Percentiles rank a stretch among this genome's conserved stretches.
Evolutionary conservation across 1,139 yeast genomes (phyloP).

Genomic region (Diutina siamensis): DNA sequence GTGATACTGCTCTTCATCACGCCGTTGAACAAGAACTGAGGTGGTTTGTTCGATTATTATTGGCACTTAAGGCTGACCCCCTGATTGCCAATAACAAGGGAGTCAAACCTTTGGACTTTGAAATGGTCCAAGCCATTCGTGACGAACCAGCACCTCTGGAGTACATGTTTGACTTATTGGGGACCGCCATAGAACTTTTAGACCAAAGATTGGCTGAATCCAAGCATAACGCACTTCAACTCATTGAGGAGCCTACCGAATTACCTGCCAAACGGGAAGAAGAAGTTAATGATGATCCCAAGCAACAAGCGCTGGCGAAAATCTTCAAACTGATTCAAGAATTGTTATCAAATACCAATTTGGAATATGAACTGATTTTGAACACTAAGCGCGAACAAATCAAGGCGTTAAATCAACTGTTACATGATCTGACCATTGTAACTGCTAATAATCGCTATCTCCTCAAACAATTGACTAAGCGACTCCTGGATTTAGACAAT

Average conservation of each 20-base stretch:
- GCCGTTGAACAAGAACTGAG: constrained; percentile 84
- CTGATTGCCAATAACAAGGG: constrained; percentile 74
- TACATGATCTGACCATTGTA: constrained; percentile 32
- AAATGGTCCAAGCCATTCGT: constrained; percentile 23
- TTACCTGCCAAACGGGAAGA: constrained; percentile 1
- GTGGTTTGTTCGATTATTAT: constrained; percentile 66
- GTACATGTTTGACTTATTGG: constrained; percentile 1
- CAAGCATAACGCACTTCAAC: not conserved
- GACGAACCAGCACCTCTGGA: constrained; percentile 3
- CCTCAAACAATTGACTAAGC: constrained; percentile 27
- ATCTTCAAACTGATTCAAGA: constrained; percentile 33
- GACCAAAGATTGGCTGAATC: constrained; percentile 6
- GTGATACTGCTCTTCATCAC: constrained; percentile 81
- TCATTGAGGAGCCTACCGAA: constrained; percentile 7
- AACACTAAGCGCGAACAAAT: constrained; percentile 28
- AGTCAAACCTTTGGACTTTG: constrained; percentile 77
- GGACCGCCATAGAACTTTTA: constrained; percentile 6
- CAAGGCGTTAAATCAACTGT: constrained; percentile 23
- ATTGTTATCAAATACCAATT: constrained; percentile 25
- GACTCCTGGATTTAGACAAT: constrained; percentile 27
- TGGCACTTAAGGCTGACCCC: constrained; percentile 83
- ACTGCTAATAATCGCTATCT: constrained; percentile 34
- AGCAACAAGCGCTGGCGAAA: constrained; percentile 10
- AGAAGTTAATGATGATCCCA: not conserved
- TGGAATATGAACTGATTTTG: constrained; percentile 28